Base-by-base conservation (phyloP, 495 filamentous ascomycete genomes). In the Annulohypoxylon bovei region DNA sequence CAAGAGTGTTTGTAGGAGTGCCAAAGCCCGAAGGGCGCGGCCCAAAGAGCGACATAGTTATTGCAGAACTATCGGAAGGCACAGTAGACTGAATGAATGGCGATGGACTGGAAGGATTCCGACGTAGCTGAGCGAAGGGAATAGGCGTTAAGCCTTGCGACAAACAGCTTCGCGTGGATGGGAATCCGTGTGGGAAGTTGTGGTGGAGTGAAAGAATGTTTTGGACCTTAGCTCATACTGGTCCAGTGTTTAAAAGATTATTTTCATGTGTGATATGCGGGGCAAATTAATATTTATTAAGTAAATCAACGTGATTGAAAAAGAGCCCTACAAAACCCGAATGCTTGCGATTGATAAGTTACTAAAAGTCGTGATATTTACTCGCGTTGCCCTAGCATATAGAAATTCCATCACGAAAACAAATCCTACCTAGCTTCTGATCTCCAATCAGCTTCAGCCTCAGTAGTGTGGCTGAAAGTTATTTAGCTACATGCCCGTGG, bases 41-140 rank as follows among this genome's bases (percentile, higher is more conserved):
- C 6, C 70, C 67, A 27, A 72, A 74, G n/a, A 77, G 25, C 16
- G 75, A 74, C 70, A 76, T 76, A 25, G 37, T 64, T 12, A 42
- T 12, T 30, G 16, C n/a, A 20, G n/a, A 62, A 22, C 9, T 46
- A n/a, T n/a, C n/a, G n/a, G n/a, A 22, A 30, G 25, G 22, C 4
- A 30, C 16, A 22, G 20, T 40, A 18, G 33, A 32, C 4, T 28
- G 12, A 39, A 44, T 11, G 16, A 22, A 6, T 16, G 54, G n/a
- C 5, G 6, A 18, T 1, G 54, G 18, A 2, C 5, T 11, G 7
- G n/a, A 55, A 18, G 11, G 3, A 18, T 23, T 12, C 2, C 33
- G 14, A 11, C 28, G 9, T 50, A 23, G 20, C 20, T 25, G 9
- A 39, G n/a, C 3, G 58, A 27, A 35, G 6, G 57, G 16, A 33